These are phyloP conservation scores for Daucus carota DNA, from an alignment of 129 eudicot genomes.

Conservation along the genomic window DH1_v3.0 NC_030385.2:45447501-45448000, in stretches of 20 bases:
- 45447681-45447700: background rate
- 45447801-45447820: background rate
- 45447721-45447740: background rate
- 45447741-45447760: background rate
- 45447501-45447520: too few species aligned
- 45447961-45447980: too few species aligned
- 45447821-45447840: background rate
- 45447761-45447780: background rate
- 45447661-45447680: background rate
- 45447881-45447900: background rate
- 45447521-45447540: too few species aligned
- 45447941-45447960: too few species aligned
- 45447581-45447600: too few species aligned
- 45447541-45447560: too few species aligned
- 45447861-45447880: background rate
- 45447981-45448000: too few species aligned
- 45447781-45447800: background rate
- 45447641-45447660: background rate
- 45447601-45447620: too few species aligned
- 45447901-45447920: background rate
- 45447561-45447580: too few species aligned
- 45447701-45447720: background rate
- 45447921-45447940: background rate
- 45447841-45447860: background rate
- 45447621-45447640: too few species aligned